These are phyloP conservation scores for Candida jianshihensis DNA, from an alignment of 805 yeast genomes.

Conservation along the genomic window DNA sequence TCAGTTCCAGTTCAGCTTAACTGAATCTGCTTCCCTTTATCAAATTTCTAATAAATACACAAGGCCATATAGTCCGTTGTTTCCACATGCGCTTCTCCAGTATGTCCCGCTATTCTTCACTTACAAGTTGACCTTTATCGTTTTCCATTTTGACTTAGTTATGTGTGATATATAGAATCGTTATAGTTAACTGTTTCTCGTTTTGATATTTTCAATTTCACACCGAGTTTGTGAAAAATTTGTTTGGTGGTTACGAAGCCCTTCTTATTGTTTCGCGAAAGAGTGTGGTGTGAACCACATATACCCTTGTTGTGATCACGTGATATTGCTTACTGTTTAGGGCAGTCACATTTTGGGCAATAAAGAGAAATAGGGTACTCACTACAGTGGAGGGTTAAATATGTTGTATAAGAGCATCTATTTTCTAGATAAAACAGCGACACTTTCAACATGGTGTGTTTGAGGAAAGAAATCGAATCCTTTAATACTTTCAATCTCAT, in stretches of 20 bases:
- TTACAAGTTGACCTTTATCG: slow-evolving; percentile 99
- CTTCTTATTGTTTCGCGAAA: neutral
- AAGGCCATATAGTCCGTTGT: neutral
- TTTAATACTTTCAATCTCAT: slow-evolving; percentile 71
- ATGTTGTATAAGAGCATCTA: no score
- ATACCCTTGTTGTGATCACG: slow-evolving; percentile 8
- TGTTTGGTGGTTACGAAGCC: slow-evolving; percentile 5
- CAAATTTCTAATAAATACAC: no score
- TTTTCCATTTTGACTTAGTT: slow-evolving; percentile 82
- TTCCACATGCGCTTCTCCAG: neutral
- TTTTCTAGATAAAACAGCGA: slow-evolving; percentile 54
- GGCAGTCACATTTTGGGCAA: neutral
- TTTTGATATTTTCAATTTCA: neutral
- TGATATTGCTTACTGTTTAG: neutral
- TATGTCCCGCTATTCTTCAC: slow-evolving; percentile 40
- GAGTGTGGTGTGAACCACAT: neutral
- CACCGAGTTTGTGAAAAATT: slow-evolving; percentile 8
- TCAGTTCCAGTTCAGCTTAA: no score
- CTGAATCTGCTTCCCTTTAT: no score
- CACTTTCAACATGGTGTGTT: slow-evolving; percentile 87
- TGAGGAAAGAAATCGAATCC: slow-evolving; percentile 98
- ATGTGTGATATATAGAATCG: slow-evolving; percentile 3
- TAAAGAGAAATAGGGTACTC: no score
- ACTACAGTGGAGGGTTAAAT: no score
- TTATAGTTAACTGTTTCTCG: neutral